Base-by-base conservation (phyloP, 31 red algal genomes). In the Asparagopsis taxiformis region DNA sequence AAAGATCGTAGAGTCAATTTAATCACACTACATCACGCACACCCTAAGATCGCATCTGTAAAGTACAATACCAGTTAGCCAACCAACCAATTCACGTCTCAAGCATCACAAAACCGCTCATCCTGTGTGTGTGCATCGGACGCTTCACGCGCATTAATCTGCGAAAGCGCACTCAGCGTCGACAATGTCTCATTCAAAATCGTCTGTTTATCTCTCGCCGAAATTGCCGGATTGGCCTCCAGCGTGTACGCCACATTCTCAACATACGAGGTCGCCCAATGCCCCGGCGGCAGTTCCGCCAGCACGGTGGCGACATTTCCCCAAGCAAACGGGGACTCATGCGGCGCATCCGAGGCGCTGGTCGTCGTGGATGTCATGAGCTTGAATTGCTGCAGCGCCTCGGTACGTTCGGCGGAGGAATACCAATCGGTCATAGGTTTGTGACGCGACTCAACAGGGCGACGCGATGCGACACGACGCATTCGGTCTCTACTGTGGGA, bases 261-360 rank as follows among this genome's bases (percentile, higher is more conserved):
- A 17, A 79, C 61, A 64, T 56, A 79, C 9, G 74, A 52, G 21
- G 38, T 46, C 30, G 74, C 74, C 74, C 74, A 79, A 55, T 79
- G 74, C n/a, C 66, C 33, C 25, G 49, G 50, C 28, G 74, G 74
- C 49, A 79, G 25, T 32, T 79, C 41, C 26, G 29, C 37, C 22
- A 79, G 3, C 20, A 52, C 74, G 8, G 21, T 65, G 17, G 33
- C 59, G 29, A 79, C 54, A 59, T 79, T 41, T 9, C 58, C 59
- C 74, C 74, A 79, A 4, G 59, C 74, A 44, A 79, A 79, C 3
- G 74, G 74, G 2, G 46, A 29, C 2, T 68, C 46, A 17, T 26
- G 20, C 26, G 50, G 26, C 6, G 65, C 34, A 15, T 68, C 13
- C 53, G 65, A n/a, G n/a, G n/a, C 28, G 50, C 20, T 49, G 25